Conservation (phyloP, 176 grass and related monocot species). For the Carex pumila region DNA sequence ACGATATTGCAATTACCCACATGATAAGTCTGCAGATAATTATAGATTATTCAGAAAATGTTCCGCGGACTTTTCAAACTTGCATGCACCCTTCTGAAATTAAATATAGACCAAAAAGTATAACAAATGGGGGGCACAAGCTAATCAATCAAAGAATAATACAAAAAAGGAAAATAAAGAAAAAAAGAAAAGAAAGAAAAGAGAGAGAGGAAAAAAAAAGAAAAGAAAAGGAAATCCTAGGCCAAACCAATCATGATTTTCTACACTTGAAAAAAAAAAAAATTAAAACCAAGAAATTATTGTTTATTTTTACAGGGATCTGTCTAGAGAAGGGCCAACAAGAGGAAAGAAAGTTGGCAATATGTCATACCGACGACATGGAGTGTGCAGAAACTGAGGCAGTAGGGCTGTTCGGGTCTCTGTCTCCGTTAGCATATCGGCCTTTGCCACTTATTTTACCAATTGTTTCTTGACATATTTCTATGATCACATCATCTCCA, state of each 20-base stretch:
- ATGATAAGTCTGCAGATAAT: not conserved
- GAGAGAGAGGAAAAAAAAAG: not conserved
- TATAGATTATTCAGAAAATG: not conserved
- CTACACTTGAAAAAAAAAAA: conserved; percentile 13
- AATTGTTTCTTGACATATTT: conserved; percentile 58
- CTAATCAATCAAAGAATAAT: conserved; percentile 17
- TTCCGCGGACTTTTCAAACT: not conserved
- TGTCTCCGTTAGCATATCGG: conserved; percentile 60
- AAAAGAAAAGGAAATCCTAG: not conserved
- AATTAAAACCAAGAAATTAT: not conserved
- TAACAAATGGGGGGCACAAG: not conserved
- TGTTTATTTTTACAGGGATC: conserved; percentile 44
- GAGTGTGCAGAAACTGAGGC: conserved; percentile 86
- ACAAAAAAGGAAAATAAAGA: not conserved
- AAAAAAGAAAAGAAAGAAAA: not conserved
- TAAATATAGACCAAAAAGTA: conserved; percentile 1
- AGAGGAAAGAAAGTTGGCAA: conserved; percentile 44
- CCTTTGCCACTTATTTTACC: conserved; percentile 68
- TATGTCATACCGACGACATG: conserved; percentile 69
- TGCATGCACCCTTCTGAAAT: not conserved
- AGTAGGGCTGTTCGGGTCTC: conserved; percentile 71
- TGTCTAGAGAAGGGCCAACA: conserved; percentile 35
- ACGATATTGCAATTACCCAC: not conserved
- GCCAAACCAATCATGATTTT: conserved; percentile 12
- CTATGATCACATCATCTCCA: conserved; percentile 76